Conservation (phyloP, 1,284 basidiomycete genomes). For the Cutaneotrichosporon sp. region DNA sequence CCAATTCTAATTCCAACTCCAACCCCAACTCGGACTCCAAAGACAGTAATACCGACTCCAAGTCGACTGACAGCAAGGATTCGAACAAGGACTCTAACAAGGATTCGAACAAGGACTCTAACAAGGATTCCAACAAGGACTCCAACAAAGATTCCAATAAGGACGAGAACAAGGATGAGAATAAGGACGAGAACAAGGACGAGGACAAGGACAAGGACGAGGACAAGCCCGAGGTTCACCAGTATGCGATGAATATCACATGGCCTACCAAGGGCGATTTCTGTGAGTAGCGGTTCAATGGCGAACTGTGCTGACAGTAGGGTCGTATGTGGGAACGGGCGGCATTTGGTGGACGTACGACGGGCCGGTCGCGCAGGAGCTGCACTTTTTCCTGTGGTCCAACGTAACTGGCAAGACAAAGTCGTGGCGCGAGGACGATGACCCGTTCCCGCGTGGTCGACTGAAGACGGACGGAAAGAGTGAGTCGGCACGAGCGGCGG, state of each 20-base stretch:
- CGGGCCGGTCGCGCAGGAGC: background rate
- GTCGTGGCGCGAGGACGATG: background rate
- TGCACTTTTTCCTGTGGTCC: slow-evolving; percentile 3
- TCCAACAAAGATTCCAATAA: background rate
- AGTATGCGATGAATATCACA: background rate
- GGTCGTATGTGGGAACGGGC: background rate
- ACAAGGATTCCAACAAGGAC: background rate
- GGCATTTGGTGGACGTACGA: background rate
- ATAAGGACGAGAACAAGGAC: background rate
- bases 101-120: background rate
- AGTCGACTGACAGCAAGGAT: too few relatives aligned
- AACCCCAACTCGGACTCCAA: background rate
- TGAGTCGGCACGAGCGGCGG: too few relatives aligned
- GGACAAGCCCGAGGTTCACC: background rate
- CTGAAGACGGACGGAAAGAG: background rate
- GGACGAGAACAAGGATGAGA: background rate
- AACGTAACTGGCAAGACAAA: background rate
- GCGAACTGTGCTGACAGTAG: background rate
- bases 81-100: too few relatives aligned
- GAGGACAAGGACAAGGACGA: background rate
- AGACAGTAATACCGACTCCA: too few relatives aligned
- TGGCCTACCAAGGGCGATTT: background rate
- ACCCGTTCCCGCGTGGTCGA: background rate
- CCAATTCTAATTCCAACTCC: background rate
- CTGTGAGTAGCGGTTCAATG: background rate